These are phyloP conservation scores for Xerocomellus amylosporus DNA, from an alignment of 768 basidiomycete species.

Conservation along the genomic window DNA sequence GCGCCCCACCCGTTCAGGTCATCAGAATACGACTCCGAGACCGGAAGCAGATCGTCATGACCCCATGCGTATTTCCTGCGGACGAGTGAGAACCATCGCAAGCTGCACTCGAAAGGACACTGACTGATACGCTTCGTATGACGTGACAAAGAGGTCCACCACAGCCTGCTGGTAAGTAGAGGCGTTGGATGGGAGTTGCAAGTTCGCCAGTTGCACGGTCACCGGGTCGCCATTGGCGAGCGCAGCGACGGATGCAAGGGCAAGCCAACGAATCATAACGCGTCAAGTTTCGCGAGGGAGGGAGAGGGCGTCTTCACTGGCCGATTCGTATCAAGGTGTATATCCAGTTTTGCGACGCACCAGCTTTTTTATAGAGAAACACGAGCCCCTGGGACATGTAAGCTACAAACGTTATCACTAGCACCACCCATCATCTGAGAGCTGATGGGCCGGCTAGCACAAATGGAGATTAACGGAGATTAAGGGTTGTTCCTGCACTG, in stretches of 20 bases:
- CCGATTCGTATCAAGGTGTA: neutral
- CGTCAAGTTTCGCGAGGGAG: neutral
- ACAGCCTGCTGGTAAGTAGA: slow-evolving; percentile 40
- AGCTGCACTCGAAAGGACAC: neutral
- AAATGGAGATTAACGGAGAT: no score
- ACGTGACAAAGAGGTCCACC: slow-evolving; percentile 47
- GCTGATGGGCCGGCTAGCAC: no score
- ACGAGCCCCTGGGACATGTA: no score
- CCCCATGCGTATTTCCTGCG: slow-evolving; percentile 54
- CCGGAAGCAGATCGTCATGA: slow-evolving; percentile 58
- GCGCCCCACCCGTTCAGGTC: slow-evolving; percentile 51
- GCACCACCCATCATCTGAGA: no score
- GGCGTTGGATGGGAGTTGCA: slow-evolving; percentile 43
- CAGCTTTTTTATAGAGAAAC: neutral
- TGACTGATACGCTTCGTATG: slow-evolving; percentile 58
- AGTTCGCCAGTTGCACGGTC: slow-evolving; percentile 39
- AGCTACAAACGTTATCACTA: no score
- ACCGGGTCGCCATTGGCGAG: slow-evolving; percentile 19
- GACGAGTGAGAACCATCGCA: slow-evolving; percentile 8
- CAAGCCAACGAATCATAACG: slow-evolving; percentile 12
- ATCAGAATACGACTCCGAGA: slow-evolving; percentile 41
- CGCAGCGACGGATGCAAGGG: slow-evolving; percentile 6
- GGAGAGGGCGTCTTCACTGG: neutral
- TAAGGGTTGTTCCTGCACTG: no score
- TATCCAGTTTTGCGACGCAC: neutral